Conservation (phyloP, 176 grass and related monocot genomes). For the Oryza meyeriana region DNA sequence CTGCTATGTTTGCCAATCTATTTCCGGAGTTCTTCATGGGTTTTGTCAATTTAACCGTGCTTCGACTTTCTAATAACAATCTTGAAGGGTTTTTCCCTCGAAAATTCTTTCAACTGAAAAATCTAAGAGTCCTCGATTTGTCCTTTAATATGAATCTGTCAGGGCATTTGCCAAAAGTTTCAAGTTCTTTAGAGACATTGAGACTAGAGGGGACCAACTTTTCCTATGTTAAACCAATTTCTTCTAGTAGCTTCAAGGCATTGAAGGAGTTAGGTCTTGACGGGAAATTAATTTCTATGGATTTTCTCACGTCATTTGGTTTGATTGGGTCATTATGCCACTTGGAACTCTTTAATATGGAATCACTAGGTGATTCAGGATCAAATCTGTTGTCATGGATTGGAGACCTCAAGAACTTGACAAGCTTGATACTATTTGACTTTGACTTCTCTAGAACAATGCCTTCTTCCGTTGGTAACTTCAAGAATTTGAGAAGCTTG, state of each 20-base stretch:
- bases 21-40: slow-evolving; percentile 20
- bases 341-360: not conserved
- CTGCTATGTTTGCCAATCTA: not conserved
- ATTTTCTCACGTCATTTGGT: not conserved
- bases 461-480: not conserved
- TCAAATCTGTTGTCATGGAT: not conserved
- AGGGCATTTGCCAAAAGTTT: not conserved
- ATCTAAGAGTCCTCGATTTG: slow-evolving; percentile 32
- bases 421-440: not conserved
- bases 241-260: not conserved
- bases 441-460: not conserved
- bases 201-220: not conserved
- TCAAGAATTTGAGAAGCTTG: not conserved
- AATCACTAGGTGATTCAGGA: not conserved
- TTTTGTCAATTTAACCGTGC: slow-evolving; percentile 11
- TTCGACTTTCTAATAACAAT: slow-evolving; percentile 4
- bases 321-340: not conserved
- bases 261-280: slow-evolving; percentile 9
- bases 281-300: not conserved
- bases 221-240: not conserved
- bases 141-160: slow-evolving; percentile 28
- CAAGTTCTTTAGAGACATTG: slow-evolving; percentile 15
- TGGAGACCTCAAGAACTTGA: not conserved
- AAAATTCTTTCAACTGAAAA: slow-evolving; percentile 2
- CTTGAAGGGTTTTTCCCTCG: slow-evolving; percentile 26